These are phyloP conservation scores for Phytophthora nicotianae DNA, from an alignment of 352 stramenopile genomes.

Conservation along the genomic window DNA sequence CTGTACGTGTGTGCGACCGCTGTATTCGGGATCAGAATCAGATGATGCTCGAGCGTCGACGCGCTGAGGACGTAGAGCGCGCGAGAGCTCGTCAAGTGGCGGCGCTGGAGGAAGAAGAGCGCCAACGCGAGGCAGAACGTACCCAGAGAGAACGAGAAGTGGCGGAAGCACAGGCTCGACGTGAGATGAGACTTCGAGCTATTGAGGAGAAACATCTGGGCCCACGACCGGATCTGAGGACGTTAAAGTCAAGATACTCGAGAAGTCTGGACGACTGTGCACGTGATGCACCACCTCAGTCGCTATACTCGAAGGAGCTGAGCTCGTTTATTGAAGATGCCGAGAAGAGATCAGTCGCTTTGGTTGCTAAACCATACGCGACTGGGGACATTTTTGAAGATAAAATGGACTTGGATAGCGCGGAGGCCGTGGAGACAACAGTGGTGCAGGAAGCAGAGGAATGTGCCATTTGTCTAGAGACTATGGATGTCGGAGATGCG, in stretches of 20 bases:
- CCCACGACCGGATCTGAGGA: conserved; percentile 49
- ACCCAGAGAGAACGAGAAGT: conserved; percentile 54
- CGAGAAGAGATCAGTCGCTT: conserved; percentile 54
- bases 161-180: conserved; percentile 47
- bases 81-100: conserved; percentile 74
- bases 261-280: conserved; percentile 65
- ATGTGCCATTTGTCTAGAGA: conserved; percentile 86
- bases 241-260: conserved; percentile 40
- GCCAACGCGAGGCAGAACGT: conserved; percentile 59
- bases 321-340: conserved; percentile 64
- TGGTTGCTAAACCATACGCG: conserved; percentile 44
- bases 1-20: conserved; percentile 80
- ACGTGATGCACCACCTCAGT: conserved; percentile 22
- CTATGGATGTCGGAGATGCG: conserved; percentile 78
- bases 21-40: conserved; percentile 81
- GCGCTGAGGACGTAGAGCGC: conserved; percentile 72
- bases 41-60: conserved; percentile 71
- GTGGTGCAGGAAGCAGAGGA: conserved; percentile 75
- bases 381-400: conserved; percentile 27
- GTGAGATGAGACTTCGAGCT: conserved; percentile 47
- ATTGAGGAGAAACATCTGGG: conserved; percentile 71
- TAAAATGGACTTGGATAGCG: conserved; percentile 27
- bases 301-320: conserved; percentile 49
- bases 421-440: conserved; percentile 38
- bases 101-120: conserved; percentile 69